Conservation (phyloP, 441 rosid species). For the Gossypium schwendimanii region DNA sequence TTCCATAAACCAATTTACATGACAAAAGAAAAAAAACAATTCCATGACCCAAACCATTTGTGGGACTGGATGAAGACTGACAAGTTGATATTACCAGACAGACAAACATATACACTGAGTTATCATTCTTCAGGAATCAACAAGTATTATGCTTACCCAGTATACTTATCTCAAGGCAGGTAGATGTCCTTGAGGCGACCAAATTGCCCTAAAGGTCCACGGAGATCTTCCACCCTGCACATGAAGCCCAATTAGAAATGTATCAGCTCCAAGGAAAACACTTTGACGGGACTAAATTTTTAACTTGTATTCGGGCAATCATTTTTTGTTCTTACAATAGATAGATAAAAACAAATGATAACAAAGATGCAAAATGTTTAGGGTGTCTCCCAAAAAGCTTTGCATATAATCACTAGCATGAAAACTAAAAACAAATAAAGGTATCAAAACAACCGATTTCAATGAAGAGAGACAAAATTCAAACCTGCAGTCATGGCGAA, state of each 20-base stretch:
- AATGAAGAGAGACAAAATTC: not conserved
- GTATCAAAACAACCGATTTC: not conserved
- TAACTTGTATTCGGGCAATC: not conserved
- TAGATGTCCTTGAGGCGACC: slow-evolving; percentile 87
- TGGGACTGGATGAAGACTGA: slow-evolving; percentile 6
- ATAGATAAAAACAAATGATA: not conserved
- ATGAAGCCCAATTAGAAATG: not conserved
- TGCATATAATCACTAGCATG: not conserved
- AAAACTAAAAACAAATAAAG: not conserved
- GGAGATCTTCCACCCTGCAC: slow-evolving; percentile 77
- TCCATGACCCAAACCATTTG: slow-evolving; percentile 17
- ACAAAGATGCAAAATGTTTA: not conserved
- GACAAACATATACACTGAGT: not conserved
- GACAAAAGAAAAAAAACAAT: slow-evolving; percentile 17
- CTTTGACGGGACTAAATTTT: not conserved
- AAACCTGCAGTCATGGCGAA: slow-evolving; percentile 74
- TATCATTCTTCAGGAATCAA: not conserved
- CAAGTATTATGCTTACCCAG: slow-evolving; percentile 49
- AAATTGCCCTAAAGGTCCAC: slow-evolving; percentile 72
- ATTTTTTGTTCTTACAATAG: not conserved
- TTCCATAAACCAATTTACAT: slow-evolving; percentile 44
- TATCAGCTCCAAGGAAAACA: not conserved
- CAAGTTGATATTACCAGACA: not conserved
- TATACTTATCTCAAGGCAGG: slow-evolving; percentile 81
- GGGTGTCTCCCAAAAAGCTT: not conserved